phyloP scores from a whole-genome alignment of 306 rosid genomes.

The Boehmeria nivea region DNA sequence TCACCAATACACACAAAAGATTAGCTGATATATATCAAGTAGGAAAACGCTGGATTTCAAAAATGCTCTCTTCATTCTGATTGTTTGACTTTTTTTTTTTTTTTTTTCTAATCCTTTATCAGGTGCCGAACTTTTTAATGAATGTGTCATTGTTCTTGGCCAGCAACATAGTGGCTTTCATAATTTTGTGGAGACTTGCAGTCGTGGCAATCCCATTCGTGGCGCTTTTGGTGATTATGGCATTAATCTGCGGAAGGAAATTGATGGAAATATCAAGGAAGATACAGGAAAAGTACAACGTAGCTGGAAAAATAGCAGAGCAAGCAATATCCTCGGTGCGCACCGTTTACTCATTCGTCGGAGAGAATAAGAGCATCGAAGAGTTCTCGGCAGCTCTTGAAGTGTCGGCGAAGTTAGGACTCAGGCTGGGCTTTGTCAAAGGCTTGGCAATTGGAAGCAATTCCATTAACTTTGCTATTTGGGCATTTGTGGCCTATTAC shows the following conservation, averaged over 20 bases:
- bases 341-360: slow-evolving; percentile 79
- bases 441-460: slow-evolving; percentile 93
- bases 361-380: slow-evolving; percentile 56
- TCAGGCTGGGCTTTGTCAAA: slow-evolving; percentile 84
- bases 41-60: no score
- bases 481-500: slow-evolving; percentile 78
- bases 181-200: slow-evolving; percentile 67
- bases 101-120: no score
- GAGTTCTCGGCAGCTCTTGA: slow-evolving; percentile 70
- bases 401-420: slow-evolving; percentile 57
- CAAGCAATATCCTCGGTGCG: slow-evolving; percentile 81
- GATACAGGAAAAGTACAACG: slow-evolving; percentile 58
- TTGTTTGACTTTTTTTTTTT: no score
- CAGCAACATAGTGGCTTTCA: slow-evolving; percentile 63
- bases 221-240: slow-evolving; percentile 68
- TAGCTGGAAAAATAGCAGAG: slow-evolving; percentile 71
- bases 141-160: slow-evolving; percentile 56
- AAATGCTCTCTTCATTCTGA: no score
- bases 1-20: no score
- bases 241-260: slow-evolving; percentile 72
- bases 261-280: slow-evolving; percentile 60
- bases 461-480: slow-evolving; percentile 72
- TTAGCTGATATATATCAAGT: no score
- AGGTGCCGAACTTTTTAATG: slow-evolving; percentile 82
- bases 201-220: slow-evolving; percentile 74